Conservation (phyloP, 2,329 filamentous ascomycete genomes). For the Monilinia laxa region DNA sequence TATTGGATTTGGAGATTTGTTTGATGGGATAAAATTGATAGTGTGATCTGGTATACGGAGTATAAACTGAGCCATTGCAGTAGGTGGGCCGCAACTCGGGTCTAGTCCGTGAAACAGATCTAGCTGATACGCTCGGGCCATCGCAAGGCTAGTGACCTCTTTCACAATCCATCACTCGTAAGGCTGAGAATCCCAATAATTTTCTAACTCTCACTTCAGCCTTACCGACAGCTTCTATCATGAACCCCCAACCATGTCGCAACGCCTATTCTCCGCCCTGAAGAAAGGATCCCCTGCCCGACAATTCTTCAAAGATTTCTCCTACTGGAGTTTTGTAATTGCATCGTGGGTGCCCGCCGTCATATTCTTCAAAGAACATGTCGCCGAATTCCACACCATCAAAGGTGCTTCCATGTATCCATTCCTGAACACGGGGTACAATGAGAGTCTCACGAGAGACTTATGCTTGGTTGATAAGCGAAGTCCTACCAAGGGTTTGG, state of each 20-base stretch:
- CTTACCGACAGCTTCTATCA: not conserved
- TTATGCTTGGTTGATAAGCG: conserved; percentile 60
- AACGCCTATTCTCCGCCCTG: conserved; percentile 31
- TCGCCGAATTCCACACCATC: conserved; percentile 58
- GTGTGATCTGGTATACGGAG: no score
- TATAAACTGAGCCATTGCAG: no score
- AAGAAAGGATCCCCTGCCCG: conserved; percentile 18
- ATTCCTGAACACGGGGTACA: conserved; percentile 66
- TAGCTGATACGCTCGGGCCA: no score
- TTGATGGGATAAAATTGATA: no score
- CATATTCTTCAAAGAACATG: conserved; percentile 60
- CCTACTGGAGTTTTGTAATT: conserved; percentile 51
- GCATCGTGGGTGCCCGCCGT: conserved; percentile 62
- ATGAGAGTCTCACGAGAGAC: conserved; percentile 55
- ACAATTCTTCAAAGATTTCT: conserved; percentile 39
- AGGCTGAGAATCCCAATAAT: not conserved
- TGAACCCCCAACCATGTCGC: conserved; percentile 10
- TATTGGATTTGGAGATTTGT: no score
- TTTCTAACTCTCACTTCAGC: not conserved
- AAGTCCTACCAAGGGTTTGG: conserved; percentile 56
- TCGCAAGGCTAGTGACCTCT: no score
- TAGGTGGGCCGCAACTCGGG: no score
- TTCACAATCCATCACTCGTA: not conserved
- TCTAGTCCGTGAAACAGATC: no score
- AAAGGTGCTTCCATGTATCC: conserved; percentile 73